Evolutionary conservation across 768 basidiomycete genomes (phyloP).

Genomic region (Mycena capillaripes): DNA sequence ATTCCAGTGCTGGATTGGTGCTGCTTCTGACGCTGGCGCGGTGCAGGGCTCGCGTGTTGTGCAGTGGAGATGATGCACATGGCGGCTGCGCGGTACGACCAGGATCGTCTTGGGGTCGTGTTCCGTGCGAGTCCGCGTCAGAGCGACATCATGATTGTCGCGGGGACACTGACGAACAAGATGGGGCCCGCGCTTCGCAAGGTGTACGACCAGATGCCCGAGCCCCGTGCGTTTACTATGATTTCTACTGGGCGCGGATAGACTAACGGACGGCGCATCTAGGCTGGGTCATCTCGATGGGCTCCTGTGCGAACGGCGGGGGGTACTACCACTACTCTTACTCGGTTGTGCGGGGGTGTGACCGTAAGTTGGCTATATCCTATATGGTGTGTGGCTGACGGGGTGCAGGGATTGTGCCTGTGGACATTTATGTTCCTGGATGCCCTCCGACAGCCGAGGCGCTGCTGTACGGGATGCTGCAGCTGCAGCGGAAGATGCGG

Average conservation of each 20-base stretch:
- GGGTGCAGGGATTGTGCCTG: conserved; percentile 89
- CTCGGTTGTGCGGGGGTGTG: conserved; percentile 98
- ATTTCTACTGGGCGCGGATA: conserved; percentile 16
- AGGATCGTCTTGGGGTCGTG: conserved; percentile 96
- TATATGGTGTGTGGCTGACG: conserved; percentile 30
- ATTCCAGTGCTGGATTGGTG: conserved; percentile 12
- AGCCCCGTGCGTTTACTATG: conserved; percentile 75
- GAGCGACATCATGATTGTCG: conserved; percentile 99
- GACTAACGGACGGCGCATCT: conserved; percentile 13
- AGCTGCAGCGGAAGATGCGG: conserved; percentile 97
- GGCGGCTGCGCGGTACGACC: conserved; percentile 99
- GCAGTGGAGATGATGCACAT: conserved; percentile 99
- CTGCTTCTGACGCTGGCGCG: conserved; percentile 21
- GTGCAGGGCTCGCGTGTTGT: conserved; percentile 93
- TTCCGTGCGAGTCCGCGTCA: conserved; percentile 99
- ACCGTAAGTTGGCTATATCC: conserved; percentile 71
- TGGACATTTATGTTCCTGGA: conserved; percentile 98
- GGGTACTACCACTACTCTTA: conserved; percentile 99
- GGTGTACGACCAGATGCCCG: conserved; percentile 99
- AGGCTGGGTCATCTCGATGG: conserved; percentile 99
- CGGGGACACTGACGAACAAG: conserved; percentile 98
- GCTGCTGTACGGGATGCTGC: conserved; percentile 95
- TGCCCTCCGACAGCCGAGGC: conserved; percentile 98
- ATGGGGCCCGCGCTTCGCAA: conserved; percentile 99
- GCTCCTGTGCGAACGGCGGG: conserved; percentile 98